Evolutionary conservation across 75 land plant species (phyloP), one percentile per base, ranked within the genome.

Genomic region (Picea glauca): DNA sequence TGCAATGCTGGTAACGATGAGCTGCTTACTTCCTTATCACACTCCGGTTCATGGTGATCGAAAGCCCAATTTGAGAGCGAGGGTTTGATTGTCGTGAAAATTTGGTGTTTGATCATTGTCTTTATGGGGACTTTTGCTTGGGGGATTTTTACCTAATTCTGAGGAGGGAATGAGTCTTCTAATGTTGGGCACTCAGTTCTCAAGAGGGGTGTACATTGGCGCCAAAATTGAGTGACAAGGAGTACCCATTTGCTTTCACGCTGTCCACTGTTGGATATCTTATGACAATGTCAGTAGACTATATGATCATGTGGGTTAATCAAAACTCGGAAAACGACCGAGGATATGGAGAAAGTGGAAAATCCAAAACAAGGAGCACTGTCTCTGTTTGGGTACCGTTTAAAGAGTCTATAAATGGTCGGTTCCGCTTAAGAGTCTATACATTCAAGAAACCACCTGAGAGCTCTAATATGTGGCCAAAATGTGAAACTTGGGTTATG

Each of bases 281-380:
- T 75, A 78, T 93, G 3, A 93, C 96, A 80, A 91, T 91, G 93
- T 62, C 90, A 13, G 91, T 79, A 17, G 98, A 95, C 60, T 76
- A 78, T 11, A 31, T 86, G 30, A 74, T 90, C 35, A 33, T 72
- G n/a, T 57, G 58, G 65, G 80, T 83, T 13, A 81, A 62, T 23
- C 26, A n/a, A 11, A 62, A 23, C 26, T 8, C 21, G 23, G 23
- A 9, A 18, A 62, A 62, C n/a, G 30, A 20, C 5, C 7, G 23
- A 2, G 7, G 21, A 21, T 50, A 1, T 50, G 56, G 56, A 50
- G 56, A 50, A 50, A 50, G 11, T 50, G 12, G 56, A 12, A 9
- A 50, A 50, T 50, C 11, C 56, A 9, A 50, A 50, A 9, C 12
- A 50, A 50, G 56, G 12, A 50, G 56, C 56, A 50, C 12, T 12